Percentiles rank a stretch among this genome's conserved stretches.
These are phyloP conservation scores for Plasmodium ovale DNA, from an alignment of 169 alveolate genomes.

Conservation along the genomic window DNA sequence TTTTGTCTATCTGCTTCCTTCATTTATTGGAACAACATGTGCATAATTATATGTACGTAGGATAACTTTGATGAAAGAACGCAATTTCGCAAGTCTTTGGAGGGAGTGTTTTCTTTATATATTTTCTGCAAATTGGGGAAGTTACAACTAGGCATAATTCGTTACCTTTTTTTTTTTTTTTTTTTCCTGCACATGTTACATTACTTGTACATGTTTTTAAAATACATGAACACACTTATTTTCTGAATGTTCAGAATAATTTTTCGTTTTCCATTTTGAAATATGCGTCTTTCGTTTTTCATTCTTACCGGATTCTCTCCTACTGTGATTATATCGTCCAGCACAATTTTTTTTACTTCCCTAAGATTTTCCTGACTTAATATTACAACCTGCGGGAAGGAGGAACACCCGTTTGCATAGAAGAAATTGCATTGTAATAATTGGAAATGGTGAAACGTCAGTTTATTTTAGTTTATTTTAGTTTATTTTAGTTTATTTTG, in stretches of 20 bases:
- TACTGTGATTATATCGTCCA: constrained; percentile 11
- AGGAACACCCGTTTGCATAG: too few species aligned
- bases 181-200: too few species aligned
- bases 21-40: too few species aligned
- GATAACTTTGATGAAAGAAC: neutral
- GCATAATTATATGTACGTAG: neutral
- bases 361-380: constrained; percentile 18
- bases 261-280: too few species aligned
- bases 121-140: constrained; percentile 20
- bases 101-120: constrained; percentile 46
- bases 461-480: neutral
- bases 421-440: too few species aligned
- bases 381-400: constrained; percentile 11
- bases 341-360: constrained; percentile 20
- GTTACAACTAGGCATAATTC: neutral
- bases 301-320: constrained; percentile 27
- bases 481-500: neutral
- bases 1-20: neutral
- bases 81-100: neutral
- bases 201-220: too few species aligned
- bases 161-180: neutral
- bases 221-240: too few species aligned
- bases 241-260: too few species aligned
- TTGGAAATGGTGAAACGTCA: too few species aligned
- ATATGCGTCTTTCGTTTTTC: too few species aligned